Evolutionary conservation across 192 early-diverging fungal genomes (phyloP).

Genomic region (Coemansia sp.): DNA sequence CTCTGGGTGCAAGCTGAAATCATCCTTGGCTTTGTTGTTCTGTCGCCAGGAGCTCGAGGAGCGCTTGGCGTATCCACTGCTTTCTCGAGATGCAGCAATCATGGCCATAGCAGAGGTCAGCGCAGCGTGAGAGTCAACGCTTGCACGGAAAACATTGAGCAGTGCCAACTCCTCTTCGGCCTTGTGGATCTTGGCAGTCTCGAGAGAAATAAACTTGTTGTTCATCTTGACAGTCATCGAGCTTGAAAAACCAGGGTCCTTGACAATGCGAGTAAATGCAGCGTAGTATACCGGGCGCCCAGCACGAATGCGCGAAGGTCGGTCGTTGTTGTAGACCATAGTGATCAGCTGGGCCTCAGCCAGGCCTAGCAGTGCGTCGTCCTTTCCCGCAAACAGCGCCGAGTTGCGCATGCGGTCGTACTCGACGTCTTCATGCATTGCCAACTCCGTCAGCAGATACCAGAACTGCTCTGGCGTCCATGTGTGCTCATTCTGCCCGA

Average conservation of each 20-base stretch:
- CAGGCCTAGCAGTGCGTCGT: slow-evolving; percentile 76
- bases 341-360: slow-evolving; percentile 88
- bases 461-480: slow-evolving; percentile 95
- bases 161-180: slow-evolving; percentile 63
- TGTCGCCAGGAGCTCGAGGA: neutral
- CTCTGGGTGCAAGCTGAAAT: slow-evolving; percentile 16
- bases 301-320: slow-evolving; percentile 74
- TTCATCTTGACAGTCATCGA: slow-evolving; percentile 76
- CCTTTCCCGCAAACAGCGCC: slow-evolving; percentile 83
- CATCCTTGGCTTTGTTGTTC: neutral
- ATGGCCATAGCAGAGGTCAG: slow-evolving; percentile 35
- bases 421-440: slow-evolving; percentile 60
- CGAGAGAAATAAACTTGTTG: slow-evolving; percentile 58
- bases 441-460: slow-evolving; percentile 74
- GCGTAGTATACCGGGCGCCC: slow-evolving; percentile 80
- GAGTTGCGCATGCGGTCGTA: slow-evolving; percentile 83
- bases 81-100: slow-evolving; percentile 28
- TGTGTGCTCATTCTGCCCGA: slow-evolving; percentile 42
- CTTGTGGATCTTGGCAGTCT: slow-evolving; percentile 62
- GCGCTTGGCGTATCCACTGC: slow-evolving; percentile 1
- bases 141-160: slow-evolving; percentile 51
- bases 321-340: slow-evolving; percentile 75
- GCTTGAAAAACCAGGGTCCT: slow-evolving; percentile 69
- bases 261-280: slow-evolving; percentile 74
- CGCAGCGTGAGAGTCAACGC: slow-evolving; percentile 28